phyloP scores from a whole-genome alignment of 305 asterid species.

The Fraxinus xanthoxyloides region DNA sequence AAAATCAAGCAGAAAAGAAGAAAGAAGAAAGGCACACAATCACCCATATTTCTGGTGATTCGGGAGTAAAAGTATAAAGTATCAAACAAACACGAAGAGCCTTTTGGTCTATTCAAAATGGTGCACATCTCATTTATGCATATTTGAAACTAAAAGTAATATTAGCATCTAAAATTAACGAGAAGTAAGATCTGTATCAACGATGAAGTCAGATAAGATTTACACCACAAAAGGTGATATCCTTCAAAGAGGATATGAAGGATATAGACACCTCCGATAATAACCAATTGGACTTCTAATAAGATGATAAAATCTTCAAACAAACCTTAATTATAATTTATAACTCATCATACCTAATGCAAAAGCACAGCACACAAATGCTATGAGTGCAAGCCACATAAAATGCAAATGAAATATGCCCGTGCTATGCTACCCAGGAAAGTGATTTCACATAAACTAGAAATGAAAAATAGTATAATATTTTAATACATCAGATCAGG shows the following conservation, averaged over 20 bases:
- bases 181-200: background rate
- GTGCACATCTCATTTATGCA: background rate
- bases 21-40: background rate
- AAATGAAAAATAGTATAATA: background rate
- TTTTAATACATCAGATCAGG: background rate
- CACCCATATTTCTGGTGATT: background rate
- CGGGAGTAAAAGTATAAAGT: background rate
- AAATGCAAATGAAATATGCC: background rate
- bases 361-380: background rate
- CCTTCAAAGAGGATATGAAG: background rate
- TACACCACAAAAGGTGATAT: background rate
- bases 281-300: background rate
- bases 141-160: background rate
- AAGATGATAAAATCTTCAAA: conserved; percentile 16
- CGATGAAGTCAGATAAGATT: background rate
- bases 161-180: background rate
- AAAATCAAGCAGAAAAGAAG: background rate
- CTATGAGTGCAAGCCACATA: background rate
- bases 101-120: background rate
- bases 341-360: background rate
- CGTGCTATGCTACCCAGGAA: background rate
- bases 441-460: background rate
- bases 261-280: background rate
- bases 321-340: conserved; percentile 9
- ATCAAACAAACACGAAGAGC: background rate